Conservation (phyloP, 1,284 basidiomycete genomes). For the Leccinum subatratum region DNA sequence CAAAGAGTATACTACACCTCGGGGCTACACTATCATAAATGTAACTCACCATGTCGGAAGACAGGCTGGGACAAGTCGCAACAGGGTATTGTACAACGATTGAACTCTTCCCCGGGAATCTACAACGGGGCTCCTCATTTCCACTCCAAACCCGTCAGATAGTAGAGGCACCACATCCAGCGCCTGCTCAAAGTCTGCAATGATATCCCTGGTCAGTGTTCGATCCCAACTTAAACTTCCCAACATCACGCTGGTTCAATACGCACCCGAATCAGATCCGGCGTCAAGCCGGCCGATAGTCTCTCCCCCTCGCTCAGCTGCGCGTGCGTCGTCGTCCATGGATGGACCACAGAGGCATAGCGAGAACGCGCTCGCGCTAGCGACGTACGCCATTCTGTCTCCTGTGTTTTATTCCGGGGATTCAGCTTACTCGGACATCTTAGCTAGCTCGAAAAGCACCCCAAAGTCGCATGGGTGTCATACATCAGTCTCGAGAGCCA, state of each 20-base stretch:
- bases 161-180: conserved; percentile 10
- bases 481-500: conserved; percentile 74
- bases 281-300: conserved; percentile 67
- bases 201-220: conserved; percentile 81
- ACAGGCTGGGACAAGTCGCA: not conserved
- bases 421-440: not conserved
- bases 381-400: conserved; percentile 40
- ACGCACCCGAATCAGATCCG: conserved; percentile 73
- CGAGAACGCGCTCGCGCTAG: conserved; percentile 71
- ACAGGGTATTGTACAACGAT: not conserved
- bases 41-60: not conserved
- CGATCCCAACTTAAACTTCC: conserved; percentile 60
- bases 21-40: not conserved
- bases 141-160: not conserved
- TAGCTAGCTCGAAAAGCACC: conserved; percentile 66
- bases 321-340: conserved; percentile 78
- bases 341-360: conserved; percentile 81
- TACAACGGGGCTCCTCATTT: not conserved
- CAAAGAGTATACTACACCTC: too few species aligned
- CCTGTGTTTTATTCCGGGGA: too few species aligned
- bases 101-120: not conserved
- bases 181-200: conserved; percentile 71
- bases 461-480: conserved; percentile 74
- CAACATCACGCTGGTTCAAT: conserved; percentile 24
- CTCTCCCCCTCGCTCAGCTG: conserved; percentile 73